Percentiles rank a stretch among this genome's conserved stretches.
Evolutionary conservation across 441 rosid genomes (phyloP).

Genomic region (Corymbia citriodora): DNA sequence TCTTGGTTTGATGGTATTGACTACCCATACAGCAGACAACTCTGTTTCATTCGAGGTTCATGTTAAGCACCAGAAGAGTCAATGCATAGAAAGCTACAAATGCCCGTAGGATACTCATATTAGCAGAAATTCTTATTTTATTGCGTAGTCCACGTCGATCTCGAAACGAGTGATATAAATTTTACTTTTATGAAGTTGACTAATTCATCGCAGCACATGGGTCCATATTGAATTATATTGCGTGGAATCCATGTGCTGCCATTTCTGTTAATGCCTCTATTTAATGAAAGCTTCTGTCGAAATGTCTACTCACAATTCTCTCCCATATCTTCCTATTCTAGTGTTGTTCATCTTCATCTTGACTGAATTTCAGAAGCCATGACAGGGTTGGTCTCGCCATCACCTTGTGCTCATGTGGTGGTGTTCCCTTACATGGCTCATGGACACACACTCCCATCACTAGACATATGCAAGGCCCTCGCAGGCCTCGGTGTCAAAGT

Average conservation of each 20-base stretch:
- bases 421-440: constrained; percentile 36
- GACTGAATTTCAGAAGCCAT: background rate
- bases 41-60: background rate
- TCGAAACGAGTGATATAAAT: background rate
- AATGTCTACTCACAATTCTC: background rate
- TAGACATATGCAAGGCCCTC: constrained; percentile 23
- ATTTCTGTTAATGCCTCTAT: background rate
- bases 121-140: background rate
- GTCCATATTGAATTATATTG: background rate
- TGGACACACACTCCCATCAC: constrained; percentile 30
- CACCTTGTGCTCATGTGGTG: constrained; percentile 11
- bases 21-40: background rate
- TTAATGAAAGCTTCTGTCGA: background rate
- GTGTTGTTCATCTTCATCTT: background rate
- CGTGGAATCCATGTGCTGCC: background rate
- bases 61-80: background rate
- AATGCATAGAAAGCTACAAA: background rate
- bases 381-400: background rate
- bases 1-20: background rate
- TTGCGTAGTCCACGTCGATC: background rate
- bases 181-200: background rate
- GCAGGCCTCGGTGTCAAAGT: constrained; percentile 11
- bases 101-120: background rate
- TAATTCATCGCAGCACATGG: background rate
- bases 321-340: background rate